Percentiles rank a stretch among this genome's conserved stretches.
These are phyloP conservation scores for Mrakia gelida DNA, from an alignment of 768 basidiomycete species.

Conservation along the genomic window DNA sequence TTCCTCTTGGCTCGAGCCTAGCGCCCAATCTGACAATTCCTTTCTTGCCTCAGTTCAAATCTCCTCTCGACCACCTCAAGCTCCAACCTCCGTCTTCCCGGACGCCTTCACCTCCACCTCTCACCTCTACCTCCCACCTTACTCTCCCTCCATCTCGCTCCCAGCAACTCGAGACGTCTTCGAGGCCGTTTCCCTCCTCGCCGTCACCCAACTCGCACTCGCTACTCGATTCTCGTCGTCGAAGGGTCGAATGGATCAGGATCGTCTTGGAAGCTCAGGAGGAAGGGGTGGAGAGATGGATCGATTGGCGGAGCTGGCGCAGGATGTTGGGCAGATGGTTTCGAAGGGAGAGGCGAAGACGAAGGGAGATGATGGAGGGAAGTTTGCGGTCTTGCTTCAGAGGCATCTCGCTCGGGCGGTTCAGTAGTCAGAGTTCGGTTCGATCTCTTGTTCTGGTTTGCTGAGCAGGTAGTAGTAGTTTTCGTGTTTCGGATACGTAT, in stretches of 20 bases:
- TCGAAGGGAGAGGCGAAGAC: background rate
- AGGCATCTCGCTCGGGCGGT: too few relatives aligned
- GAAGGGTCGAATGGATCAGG: background rate
- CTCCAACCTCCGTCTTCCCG: background rate
- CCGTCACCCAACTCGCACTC: slow-evolving; percentile 19
- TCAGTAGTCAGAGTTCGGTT: too few relatives aligned
- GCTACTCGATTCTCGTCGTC: background rate
- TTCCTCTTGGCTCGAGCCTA: slow-evolving; percentile 46
- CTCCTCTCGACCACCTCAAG: slow-evolving; percentile 9
- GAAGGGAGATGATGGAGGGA: slow-evolving; percentile 6
- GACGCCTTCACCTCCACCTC: slow-evolving; percentile 36
- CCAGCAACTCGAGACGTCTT: background rate
- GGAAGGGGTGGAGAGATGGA: slow-evolving; percentile 1
- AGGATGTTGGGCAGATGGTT: background rate
- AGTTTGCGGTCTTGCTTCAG: background rate
- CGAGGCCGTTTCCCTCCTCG: slow-evolving; percentile 8
- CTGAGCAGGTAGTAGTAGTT: too few relatives aligned
- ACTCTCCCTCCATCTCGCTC: background rate
- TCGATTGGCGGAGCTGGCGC: slow-evolving; percentile 12
- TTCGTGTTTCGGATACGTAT: too few relatives aligned
- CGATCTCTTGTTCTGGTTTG: too few relatives aligned
- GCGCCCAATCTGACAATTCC: slow-evolving; percentile 42
- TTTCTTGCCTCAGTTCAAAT: background rate
- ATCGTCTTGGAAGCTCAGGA: background rate
- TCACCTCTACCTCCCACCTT: slow-evolving; percentile 36